A percentile compares a stretch with the other conserved stretches of the same genome.
These are phyloP conservation scores for Cercospora citrullina DNA, from an alignment of 2,329 filamentous ascomycete species.

Conservation along the genomic window DNA sequence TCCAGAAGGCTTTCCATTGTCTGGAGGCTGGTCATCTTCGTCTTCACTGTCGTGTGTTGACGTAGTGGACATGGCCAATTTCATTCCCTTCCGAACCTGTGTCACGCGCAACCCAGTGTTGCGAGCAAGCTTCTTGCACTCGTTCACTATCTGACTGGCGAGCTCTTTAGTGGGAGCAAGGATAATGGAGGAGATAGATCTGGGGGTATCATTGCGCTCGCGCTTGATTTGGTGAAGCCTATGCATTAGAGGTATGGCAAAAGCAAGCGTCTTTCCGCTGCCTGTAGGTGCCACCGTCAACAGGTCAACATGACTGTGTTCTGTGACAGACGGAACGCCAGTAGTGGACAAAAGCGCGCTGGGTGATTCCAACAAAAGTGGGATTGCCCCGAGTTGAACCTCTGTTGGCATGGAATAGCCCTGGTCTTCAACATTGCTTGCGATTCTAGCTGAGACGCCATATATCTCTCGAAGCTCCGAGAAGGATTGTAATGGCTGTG, in stretches of 20 bases:
- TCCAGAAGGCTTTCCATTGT: constrained; percentile 34
- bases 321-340: constrained; percentile 31
- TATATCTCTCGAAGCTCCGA: constrained; percentile 69
- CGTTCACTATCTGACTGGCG: constrained; percentile 56
- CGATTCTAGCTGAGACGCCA: constrained; percentile 70
- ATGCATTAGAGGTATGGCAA: constrained; percentile 83
- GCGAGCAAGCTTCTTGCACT: constrained; percentile 76
- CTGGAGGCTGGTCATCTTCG: constrained; percentile 25
- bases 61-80: constrained; percentile 50
- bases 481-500: constrained; percentile 78
- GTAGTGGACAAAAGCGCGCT: constrained; percentile 49
- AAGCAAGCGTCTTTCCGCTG: constrained; percentile 93
- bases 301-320: constrained; percentile 61
- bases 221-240: constrained; percentile 54
- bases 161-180: constrained; percentile 55
- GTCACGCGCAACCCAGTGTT: constrained; percentile 78
- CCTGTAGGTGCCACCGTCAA: constrained; percentile 90
- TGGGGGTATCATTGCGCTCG: constrained; percentile 13
- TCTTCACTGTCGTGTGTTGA: constrained; percentile 40
- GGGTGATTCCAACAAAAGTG: constrained; percentile 65
- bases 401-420: constrained; percentile 88
- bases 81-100: constrained; percentile 83
- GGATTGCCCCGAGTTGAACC: constrained; percentile 84
- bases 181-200: constrained; percentile 44
- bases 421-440: constrained; percentile 78